Percentiles rank a stretch among this genome's conserved stretches.
Evolutionary conservation across 1,284 basidiomycete genomes (phyloP).

Genomic region (Leccinum pachyderme): DNA sequence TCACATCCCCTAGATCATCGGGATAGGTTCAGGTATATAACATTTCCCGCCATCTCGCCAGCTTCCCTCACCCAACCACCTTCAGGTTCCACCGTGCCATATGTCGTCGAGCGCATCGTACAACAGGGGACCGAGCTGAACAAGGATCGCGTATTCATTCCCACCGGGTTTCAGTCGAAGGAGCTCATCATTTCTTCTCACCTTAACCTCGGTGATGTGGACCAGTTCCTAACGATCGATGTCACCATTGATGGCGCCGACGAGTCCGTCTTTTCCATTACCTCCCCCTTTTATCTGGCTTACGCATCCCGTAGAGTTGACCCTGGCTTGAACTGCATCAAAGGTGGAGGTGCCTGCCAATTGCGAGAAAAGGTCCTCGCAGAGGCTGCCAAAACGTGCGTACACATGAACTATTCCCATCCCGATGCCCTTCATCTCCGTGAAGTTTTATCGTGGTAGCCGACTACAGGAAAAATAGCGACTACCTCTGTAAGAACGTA

Average conservation of each 20-base stretch:
- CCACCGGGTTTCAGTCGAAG: conserved; percentile 95
- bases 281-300: background rate
- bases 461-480: conserved; percentile 91
- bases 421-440: conserved; percentile 4
- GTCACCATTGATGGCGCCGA: conserved; percentile 98
- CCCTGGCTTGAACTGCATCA: conserved; percentile 87
- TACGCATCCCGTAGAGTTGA: conserved; percentile 68
- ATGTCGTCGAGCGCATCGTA: conserved; percentile 93
- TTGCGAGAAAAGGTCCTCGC: conserved; percentile 96
- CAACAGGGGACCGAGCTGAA: conserved; percentile 81
- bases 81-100: conserved; percentile 92
- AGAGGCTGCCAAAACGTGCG: conserved; percentile 85
- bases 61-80: background rate
- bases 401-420: background rate
- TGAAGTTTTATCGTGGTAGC: conserved; percentile 89
- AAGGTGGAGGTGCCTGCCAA: conserved; percentile 97
- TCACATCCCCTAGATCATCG: conserved; percentile 65
- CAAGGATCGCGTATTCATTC: conserved; percentile 82
- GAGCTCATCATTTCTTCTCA: conserved; percentile 87
- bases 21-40: conserved; percentile 78
- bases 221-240: conserved; percentile 88
- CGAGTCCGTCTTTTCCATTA: conserved; percentile 68
- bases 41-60: background rate
- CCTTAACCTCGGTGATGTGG: conserved; percentile 87
- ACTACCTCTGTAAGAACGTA: conserved; percentile 81